Evolutionary conservation across 2,329 filamentous ascomycete species (phyloP).

Genomic region (Cercospora berteroae): DNA sequence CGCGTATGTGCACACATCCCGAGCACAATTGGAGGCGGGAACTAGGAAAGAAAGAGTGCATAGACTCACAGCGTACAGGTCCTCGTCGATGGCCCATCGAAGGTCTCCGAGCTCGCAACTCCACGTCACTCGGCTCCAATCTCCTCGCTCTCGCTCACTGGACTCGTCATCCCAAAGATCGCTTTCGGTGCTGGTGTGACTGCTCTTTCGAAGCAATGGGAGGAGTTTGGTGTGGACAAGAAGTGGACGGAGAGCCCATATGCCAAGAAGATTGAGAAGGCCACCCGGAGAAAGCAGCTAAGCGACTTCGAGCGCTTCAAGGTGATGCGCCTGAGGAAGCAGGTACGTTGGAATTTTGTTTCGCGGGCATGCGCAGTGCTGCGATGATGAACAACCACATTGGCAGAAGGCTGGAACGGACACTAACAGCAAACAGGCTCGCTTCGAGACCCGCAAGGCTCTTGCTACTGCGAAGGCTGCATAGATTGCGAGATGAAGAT

Average conservation of each 20-base stretch:
- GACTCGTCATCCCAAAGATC: conserved; percentile 81
- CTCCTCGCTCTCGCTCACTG: conserved; percentile 81
- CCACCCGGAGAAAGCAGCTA: conserved; percentile 81
- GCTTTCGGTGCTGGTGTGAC: conserved; percentile 80
- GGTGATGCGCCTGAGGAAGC: conserved; percentile 98
- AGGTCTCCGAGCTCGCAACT: conserved; percentile 73
- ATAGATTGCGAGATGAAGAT: conserved; percentile 27
- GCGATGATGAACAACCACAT: neutral
- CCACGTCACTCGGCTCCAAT: conserved; percentile 85
- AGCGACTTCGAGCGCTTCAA: conserved; percentile 99
- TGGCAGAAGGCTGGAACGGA: neutral
- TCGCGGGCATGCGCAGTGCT: neutral
- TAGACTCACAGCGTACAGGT: conserved; percentile 58
- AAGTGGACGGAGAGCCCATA: conserved; percentile 91
- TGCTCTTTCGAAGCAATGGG: conserved; percentile 84
- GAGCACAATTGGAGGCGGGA: conserved; percentile 12
- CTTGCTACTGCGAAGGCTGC: conserved; percentile 85
- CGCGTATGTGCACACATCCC: conserved; percentile 69
- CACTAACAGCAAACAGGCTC: conserved; percentile 51
- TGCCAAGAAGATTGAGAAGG: conserved; percentile 89
- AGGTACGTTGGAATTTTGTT: conserved; percentile 59
- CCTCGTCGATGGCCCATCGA: conserved; percentile 90
- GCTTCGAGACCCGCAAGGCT: conserved; percentile 96
- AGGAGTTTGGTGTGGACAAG: conserved; percentile 83
- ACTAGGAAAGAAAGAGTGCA: conserved; percentile 17